A percentile compares a stretch with the other conserved stretches of the same genome.
These are phyloP conservation scores for Phoenix dactylifera DNA, from an alignment of 176 grass and related monocot genomes.

Conservation along the genomic window DNA sequence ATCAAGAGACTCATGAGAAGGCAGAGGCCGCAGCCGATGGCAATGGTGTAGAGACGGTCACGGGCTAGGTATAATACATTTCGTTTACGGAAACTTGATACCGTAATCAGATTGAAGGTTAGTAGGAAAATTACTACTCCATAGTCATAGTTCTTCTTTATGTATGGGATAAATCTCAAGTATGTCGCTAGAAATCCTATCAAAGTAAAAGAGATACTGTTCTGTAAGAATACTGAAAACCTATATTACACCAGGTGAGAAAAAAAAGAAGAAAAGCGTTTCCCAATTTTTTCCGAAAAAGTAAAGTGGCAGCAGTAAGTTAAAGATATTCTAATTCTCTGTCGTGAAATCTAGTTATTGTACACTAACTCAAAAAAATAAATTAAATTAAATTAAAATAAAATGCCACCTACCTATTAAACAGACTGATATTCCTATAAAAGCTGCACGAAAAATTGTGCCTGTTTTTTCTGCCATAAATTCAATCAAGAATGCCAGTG, in stretches of 20 bases:
- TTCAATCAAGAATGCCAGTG: slow-evolving; percentile 82
- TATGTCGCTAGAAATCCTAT: slow-evolving; percentile 78
- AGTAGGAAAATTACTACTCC: slow-evolving; percentile 85
- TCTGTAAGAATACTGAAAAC: too few species aligned
- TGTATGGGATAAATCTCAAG: slow-evolving; percentile 72
- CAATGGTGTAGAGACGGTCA: slow-evolving; percentile 73
- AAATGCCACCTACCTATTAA: slow-evolving; percentile 40
- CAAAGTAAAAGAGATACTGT: too few species aligned
- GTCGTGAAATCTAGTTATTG: too few species aligned
- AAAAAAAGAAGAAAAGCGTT: too few species aligned
- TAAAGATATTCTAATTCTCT: too few species aligned
- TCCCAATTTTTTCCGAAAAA: too few species aligned
- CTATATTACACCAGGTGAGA: too few species aligned
- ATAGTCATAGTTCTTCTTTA: slow-evolving; percentile 95
- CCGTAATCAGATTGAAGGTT: slow-evolving; percentile 93
- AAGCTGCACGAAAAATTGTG: slow-evolving; percentile 40
- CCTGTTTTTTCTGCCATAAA: slow-evolving; percentile 50
- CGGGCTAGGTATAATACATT: slow-evolving; percentile 54
- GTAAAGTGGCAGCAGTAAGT: too few species aligned
- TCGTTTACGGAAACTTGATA: slow-evolving; percentile 71
- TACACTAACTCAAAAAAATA: background rate
- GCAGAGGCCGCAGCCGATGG: slow-evolving; percentile 76
- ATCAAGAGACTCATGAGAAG: slow-evolving; percentile 80
- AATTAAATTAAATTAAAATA: too few species aligned
- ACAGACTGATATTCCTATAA: slow-evolving; percentile 77